Conservation (phyloP, 2,329 filamentous ascomycete species). For the Sarocladiaceae sp. region DNA sequence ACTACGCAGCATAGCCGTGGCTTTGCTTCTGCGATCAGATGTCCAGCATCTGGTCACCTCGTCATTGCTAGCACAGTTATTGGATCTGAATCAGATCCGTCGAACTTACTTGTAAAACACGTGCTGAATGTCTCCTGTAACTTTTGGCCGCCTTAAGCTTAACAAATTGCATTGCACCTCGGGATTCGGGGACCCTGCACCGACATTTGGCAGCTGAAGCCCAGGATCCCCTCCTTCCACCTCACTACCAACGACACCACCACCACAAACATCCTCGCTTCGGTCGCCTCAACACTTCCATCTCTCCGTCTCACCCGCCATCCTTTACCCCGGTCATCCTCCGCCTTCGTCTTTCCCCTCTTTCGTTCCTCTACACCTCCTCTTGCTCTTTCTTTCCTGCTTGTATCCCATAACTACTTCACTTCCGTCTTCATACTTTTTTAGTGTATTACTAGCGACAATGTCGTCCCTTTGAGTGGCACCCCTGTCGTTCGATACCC, state of each 20-base stretch:
- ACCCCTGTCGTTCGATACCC: not conserved
- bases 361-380: not conserved
- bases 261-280: not conserved
- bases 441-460: not conserved
- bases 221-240: not conserved
- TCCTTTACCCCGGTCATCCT: not conserved
- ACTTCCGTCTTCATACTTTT: not conserved
- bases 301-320: slow-evolving; percentile 3
- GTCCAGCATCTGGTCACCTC: too few species aligned
- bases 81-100: too few species aligned
- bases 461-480: not conserved
- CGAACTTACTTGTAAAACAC: not conserved
- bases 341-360: not conserved
- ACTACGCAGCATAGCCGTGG: too few species aligned
- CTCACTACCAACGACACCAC: not conserved
- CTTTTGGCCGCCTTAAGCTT: not conserved
- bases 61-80: too few species aligned
- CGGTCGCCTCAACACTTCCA: slow-evolving; percentile 4
- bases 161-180: not conserved
- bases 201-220: too few species aligned
- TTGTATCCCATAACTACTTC: not conserved
- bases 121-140: not conserved
- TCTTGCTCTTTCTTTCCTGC: not conserved
- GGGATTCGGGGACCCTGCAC: slow-evolving; percentile 4
- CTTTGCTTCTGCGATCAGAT: too few species aligned